Evolutionary conservation across 345 rosid species (phyloP), one percentile per base, ranked within the genome.

Genomic region (Lumnitzera littorea): DNA sequence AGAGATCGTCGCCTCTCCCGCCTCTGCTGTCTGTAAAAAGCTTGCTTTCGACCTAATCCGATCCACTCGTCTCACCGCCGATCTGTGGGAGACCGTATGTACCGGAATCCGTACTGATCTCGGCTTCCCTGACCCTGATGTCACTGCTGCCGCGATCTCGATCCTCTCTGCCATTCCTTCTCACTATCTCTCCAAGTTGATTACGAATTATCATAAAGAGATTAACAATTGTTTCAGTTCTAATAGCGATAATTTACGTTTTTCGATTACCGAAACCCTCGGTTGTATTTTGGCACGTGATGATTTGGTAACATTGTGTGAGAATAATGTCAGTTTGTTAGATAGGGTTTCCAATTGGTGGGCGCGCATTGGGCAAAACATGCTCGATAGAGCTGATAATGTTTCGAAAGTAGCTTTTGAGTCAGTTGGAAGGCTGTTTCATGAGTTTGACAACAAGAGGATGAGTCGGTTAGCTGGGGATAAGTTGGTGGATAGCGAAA

Each of bases 341-440:
- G 96, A 89, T 46, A 84, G 89, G 74, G 91, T 89, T 24, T 85
- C 98, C 52, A 78, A 56, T 66, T 92, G 96, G 96, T 92, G 98
- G 98, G 67, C 73, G 7, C 72, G 91, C 23, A 89, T 92, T 51
- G 96, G 91, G 56, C 79, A 76, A 75, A 85, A 87, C 64, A 89
- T 89, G 96, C 78, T 92, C 15, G 98, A 89, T 51, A 76, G 72
- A 67, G 83, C 96, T 13, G 98, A 89, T 62, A 79, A 70, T 8
- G 97, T 92, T 63, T 86, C 96, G 11, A 92, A 87, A 65, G 98
- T 89, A 1, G 96, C 98, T n/a, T 89, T 89, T 63, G 98, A 92
- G 73, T 92, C 98, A 11, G 86, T 92, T 0, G 94, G 96, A 49
- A 85, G 96, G 57, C 68, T 92, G 61, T 92, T 92, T 70, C 94